Percentiles rank a stretch among this genome's conserved stretches.
phyloP scores from a whole-genome alignment of 2,329 filamentous ascomycete species.

The Colletotrichum neosansevieriae region DNA sequence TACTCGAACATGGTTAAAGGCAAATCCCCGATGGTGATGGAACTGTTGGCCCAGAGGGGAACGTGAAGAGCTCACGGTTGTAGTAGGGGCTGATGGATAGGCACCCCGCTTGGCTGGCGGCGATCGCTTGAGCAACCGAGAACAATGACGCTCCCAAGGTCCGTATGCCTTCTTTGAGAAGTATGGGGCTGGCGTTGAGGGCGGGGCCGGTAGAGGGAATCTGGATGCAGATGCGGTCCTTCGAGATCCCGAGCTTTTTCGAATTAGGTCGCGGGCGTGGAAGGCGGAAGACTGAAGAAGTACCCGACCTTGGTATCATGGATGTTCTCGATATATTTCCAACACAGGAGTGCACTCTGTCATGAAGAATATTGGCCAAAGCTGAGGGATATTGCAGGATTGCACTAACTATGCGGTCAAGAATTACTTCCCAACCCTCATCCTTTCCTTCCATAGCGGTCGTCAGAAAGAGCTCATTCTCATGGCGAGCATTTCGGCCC shows the following conservation, averaged over 20 bases:
- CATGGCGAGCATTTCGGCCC: conserved; percentile 4
- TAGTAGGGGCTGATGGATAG: conserved; percentile 63
- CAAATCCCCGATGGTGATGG: too few species aligned
- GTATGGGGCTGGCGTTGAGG: conserved; percentile 56
- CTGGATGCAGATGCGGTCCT: conserved; percentile 63
- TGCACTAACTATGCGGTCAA: conserved; percentile 55
- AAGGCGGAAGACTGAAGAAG: conserved; percentile 60
- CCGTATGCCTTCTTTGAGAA: conserved; percentile 57
- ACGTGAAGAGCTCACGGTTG: conserved; percentile 50
- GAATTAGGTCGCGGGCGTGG: conserved; percentile 61
- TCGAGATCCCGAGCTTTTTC: conserved; percentile 55
- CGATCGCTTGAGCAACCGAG: conserved; percentile 60
- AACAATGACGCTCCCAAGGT: conserved; percentile 62
- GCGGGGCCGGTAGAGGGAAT: conserved; percentile 62
- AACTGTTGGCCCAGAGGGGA: too few species aligned
- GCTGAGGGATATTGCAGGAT: too few species aligned
- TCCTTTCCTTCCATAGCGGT: conserved; percentile 57
- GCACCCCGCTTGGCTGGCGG: conserved; percentile 59
- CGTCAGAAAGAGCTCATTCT: conserved; percentile 50
- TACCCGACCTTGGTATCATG: conserved; percentile 59
- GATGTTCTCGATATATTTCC: conserved; percentile 59
- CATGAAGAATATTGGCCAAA: neutral
- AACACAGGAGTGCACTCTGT: conserved; percentile 58
- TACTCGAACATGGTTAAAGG: conserved; percentile 41
- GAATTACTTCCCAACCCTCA: conserved; percentile 59